Evolutionary conservation across 2,329 filamentous ascomycete species (phyloP).

Genomic region (Cordyceps cicadae): DNA sequence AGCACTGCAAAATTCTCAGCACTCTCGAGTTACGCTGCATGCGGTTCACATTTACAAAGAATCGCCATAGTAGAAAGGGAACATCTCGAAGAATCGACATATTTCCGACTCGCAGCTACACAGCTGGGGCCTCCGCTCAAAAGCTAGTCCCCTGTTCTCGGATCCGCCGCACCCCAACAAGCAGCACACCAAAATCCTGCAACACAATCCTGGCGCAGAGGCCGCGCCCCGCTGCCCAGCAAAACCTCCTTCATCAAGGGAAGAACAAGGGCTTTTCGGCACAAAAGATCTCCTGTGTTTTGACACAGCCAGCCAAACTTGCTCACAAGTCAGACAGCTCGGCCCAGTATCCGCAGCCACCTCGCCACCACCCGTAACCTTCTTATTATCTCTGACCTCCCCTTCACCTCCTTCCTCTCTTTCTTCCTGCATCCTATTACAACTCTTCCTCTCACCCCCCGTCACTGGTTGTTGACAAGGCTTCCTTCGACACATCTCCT

Average conservation of each 20-base stretch:
- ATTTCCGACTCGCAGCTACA: not conserved
- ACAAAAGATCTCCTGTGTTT: not conserved
- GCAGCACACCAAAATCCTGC: not conserved
- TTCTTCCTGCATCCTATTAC: not conserved
- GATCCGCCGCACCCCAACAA: not conserved
- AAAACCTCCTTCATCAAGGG: not conserved
- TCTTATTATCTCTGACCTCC: conserved; percentile 1
- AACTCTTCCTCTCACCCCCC: not conserved
- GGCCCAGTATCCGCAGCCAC: not conserved
- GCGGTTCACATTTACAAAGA: not conserved
- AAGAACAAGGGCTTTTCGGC: not conserved
- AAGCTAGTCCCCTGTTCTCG: not conserved
- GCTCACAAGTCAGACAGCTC: not conserved
- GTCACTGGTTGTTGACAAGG: not conserved
- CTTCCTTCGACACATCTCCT: not conserved
- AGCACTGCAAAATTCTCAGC: not conserved
- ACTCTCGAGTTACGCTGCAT: not conserved
- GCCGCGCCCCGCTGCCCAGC: conserved; percentile 1
- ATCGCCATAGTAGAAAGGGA: not conserved
- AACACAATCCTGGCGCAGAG: not conserved
- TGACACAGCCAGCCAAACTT: not conserved
- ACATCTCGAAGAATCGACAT: not conserved
- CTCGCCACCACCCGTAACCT: not conserved
- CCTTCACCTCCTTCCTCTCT: not conserved
- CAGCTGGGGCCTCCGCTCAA: not conserved